Evolutionary conservation across 441 rosid species (phyloP), one percentile per base, ranked within the genome.

Genomic region (Adansonia grandidieri): DNA sequence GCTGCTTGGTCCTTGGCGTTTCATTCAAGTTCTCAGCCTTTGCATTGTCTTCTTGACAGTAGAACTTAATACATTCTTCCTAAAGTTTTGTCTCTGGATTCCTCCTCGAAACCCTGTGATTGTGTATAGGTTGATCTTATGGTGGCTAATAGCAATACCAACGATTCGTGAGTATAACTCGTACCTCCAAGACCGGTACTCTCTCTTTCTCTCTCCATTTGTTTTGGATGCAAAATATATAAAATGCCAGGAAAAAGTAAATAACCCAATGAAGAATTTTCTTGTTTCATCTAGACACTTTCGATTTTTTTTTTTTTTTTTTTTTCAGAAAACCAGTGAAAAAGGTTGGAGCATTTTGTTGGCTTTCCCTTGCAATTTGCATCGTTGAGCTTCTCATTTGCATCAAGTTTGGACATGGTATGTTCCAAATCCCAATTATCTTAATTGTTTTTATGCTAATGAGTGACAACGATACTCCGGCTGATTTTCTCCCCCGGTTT

Each of bases 91-190:
- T 83, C 95, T 97, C 63, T 97, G 99, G 99, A 81, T 97, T 73
- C 99, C 99, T 76, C 98, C 98, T 40, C 84, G 94, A 71, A 97
- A 97, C 86, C 99, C 98, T 4, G 89, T 97, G 78, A 91, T 94
- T 45, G 79, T 90, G 51, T 94, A 94, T 81, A 92, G 98, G 83
- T 84, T 94, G 92, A 91, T 94, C 68, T 87, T 97, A 80, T 97
- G 98, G 99, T 94, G 99, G 98, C 86, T 97, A 53, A 97, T 97
- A 82, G 98, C 98, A 9, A 92, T 94, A 75, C 99, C 99, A 9
- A 94, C 98, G 45, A 93, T 91, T 51, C 93, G 99, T 4, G 99
- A 97, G 78, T 97, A 97, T 86, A 97, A 94, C 81, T 89, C 99
- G 10, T 97, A 94, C 74, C 98, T 97, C 75, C 98, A 94, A 82